Percentiles rank a stretch among this genome's conserved stretches.
phyloP scores from a whole-genome alignment of 768 basidiomycete genomes.

The Leucosporidium scottii region DNA sequence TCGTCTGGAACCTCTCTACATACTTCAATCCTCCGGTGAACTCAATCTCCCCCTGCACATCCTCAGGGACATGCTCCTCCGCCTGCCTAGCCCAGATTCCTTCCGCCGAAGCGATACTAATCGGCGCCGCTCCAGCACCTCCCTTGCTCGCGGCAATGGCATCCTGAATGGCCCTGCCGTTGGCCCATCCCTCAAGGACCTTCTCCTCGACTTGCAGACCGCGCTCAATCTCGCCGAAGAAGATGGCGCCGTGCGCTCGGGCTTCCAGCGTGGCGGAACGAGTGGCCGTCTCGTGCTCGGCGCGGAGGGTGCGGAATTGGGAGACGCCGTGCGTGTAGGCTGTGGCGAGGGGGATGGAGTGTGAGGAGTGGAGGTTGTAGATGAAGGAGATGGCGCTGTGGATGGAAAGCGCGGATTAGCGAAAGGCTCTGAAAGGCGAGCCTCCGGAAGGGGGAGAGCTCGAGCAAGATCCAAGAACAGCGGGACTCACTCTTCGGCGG shows the following conservation, averaged over 20 bases:
- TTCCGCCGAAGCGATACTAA: neutral
- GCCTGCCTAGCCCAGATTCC: neutral
- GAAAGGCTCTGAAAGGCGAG: neutral
- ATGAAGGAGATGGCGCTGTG: conserved; percentile 69
- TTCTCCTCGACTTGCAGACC: conserved; percentile 57
- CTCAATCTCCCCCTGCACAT: conserved; percentile 1
- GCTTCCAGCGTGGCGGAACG: conserved; percentile 75
- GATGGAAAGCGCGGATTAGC: neutral
- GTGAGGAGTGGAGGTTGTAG: conserved; percentile 65
- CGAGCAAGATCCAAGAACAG: neutral
- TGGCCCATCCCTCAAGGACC: conserved; percentile 53
- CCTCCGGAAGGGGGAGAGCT: neutral
- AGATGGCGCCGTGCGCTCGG: conserved; percentile 61
- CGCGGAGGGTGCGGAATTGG: conserved; percentile 81
- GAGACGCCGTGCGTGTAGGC: conserved; percentile 74
- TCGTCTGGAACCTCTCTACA: conserved; percentile 3
- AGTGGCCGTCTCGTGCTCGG: conserved; percentile 71
- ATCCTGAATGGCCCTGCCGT: conserved; percentile 21
- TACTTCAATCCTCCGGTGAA: conserved; percentile 23
- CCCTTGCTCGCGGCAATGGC: conserved; percentile 7
- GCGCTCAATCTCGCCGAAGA: conserved; percentile 58
- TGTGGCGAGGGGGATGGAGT: conserved; percentile 58
- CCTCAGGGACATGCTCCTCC: neutral
- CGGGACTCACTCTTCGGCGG: conserved; percentile 74
- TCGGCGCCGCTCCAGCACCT: neutral